These are phyloP conservation scores for Verbascum thapsus DNA, from an alignment of 257 asterid genomes.

Conservation along the genomic window DNA sequence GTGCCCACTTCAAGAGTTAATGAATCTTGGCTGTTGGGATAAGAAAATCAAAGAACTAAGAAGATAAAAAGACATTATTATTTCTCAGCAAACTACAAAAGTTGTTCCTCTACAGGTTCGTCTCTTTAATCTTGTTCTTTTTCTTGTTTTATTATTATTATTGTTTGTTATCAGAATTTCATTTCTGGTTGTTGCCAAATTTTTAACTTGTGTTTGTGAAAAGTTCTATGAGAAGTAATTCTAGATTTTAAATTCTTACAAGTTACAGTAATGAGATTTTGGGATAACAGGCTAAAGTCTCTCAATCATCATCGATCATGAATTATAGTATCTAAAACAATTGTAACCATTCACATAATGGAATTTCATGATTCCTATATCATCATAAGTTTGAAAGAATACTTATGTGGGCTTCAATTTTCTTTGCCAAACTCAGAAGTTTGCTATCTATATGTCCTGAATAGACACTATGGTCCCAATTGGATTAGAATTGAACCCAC, in stretches of 20 bases:
- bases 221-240: background rate
- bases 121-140: no score
- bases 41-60: slow-evolving; percentile 1
- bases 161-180: background rate
- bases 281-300: no score
- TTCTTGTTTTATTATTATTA: slow-evolving; percentile 3
- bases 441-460: background rate
- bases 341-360: no score
- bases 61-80: slow-evolving; percentile 33
- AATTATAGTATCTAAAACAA: no score
- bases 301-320: no score
- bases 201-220: slow-evolving; percentile 15
- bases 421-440: background rate
- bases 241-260: slow-evolving; percentile 3
- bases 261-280: background rate
- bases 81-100: background rate
- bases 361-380: background rate
- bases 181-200: slow-evolving; percentile 6
- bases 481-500: background rate
- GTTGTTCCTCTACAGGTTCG: slow-evolving; percentile 22
- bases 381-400: background rate
- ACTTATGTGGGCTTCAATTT: background rate
- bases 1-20: slow-evolving; percentile 33
- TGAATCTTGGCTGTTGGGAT: slow-evolving; percentile 23
- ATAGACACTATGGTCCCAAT: background rate